A percentile compares a stretch with the other conserved stretches of the same genome.
Conservation (phyloP, 768 basidiomycete species). For the Artomyces pyxidatus region DNA sequence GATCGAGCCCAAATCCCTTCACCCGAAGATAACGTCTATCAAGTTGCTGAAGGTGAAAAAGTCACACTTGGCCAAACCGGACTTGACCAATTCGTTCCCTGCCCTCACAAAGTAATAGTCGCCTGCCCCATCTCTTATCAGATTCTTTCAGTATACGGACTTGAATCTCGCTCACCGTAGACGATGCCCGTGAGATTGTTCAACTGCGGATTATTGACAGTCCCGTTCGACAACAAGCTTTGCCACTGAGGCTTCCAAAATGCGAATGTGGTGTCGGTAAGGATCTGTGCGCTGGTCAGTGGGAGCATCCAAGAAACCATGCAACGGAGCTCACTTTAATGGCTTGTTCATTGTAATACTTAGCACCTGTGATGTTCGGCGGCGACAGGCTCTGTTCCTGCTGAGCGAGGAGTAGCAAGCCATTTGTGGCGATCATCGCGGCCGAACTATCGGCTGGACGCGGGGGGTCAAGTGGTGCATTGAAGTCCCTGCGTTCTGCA, state of each 20-base stretch:
- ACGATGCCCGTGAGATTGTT: constrained; percentile 57
- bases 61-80: constrained; percentile 40
- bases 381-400: constrained; percentile 28
- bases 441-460: constrained; percentile 66
- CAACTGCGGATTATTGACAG: constrained; percentile 46
- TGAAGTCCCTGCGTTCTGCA: constrained; percentile 50
- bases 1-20: too few species aligned
- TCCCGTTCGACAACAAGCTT: constrained; percentile 58
- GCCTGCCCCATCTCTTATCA: constrained; percentile 26
- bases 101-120: constrained; percentile 58
- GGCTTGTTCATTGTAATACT: constrained; percentile 40
- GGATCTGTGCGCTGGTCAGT: constrained; percentile 2
- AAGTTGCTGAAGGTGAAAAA: too few species aligned
- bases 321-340: constrained; percentile 29
- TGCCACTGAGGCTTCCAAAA: constrained; percentile 53
- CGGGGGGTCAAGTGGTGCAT: constrained; percentile 51
- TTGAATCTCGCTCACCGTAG: constrained; percentile 30
- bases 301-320: neutral
- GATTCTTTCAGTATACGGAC: neutral
- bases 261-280: constrained; percentile 5
- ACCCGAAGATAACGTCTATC: too few species aligned
- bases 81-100: constrained; percentile 42
- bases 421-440: constrained; percentile 53
- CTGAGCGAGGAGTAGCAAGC: constrained; percentile 47
- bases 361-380: constrained; percentile 21